phyloP scores from a whole-genome alignment of 2,329 filamentous ascomycete species.

The Neofusicoccum cordaticola region DNA sequence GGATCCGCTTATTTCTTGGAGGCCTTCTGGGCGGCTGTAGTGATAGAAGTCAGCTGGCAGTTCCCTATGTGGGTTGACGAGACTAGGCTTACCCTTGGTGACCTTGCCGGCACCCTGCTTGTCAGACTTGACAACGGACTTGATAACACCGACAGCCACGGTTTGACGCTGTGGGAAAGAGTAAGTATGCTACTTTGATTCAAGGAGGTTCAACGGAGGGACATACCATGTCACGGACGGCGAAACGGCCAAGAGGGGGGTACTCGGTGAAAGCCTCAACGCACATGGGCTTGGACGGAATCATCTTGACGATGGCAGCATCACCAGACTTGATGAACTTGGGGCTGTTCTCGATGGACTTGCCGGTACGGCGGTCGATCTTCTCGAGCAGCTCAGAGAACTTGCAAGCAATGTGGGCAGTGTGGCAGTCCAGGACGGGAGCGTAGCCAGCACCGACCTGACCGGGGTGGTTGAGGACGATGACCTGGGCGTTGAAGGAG shows the following conservation, averaged over 20 bases:
- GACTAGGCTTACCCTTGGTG: slow-evolving; percentile 38
- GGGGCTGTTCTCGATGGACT: slow-evolving; percentile 84
- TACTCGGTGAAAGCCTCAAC: slow-evolving; percentile 99
- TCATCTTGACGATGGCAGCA: slow-evolving; percentile 99
- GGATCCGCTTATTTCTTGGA: slow-evolving; percentile 37
- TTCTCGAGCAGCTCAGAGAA: slow-evolving; percentile 99
- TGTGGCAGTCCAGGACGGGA: slow-evolving; percentile 99
- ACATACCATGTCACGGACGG: slow-evolving; percentile 88
- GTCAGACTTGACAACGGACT: slow-evolving; percentile 52
- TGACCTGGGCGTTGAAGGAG: slow-evolving; percentile 99
- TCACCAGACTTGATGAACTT: slow-evolving; percentile 99
- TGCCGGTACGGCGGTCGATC: slow-evolving; percentile 99
- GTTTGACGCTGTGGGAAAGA: slow-evolving; percentile 29
- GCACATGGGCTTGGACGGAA: slow-evolving; percentile 99
- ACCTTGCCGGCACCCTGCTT: slow-evolving; percentile 49
- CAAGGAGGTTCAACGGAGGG: too few species aligned
- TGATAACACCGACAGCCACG: slow-evolving; percentile 80
- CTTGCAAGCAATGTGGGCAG: slow-evolving; percentile 99
- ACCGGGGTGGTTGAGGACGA: slow-evolving; percentile 99
- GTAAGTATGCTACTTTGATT: too few species aligned
- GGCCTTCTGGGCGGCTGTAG: slow-evolving; percentile 35
- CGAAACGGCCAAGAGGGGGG: slow-evolving; percentile 99
- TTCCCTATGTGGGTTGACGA: too few species aligned
- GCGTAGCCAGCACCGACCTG: slow-evolving; percentile 99
- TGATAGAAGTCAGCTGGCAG: too few species aligned